Evolutionary conservation across 176 grass and related monocot genomes (phyloP).

Genomic region (Aegilops tauschii): DNA sequence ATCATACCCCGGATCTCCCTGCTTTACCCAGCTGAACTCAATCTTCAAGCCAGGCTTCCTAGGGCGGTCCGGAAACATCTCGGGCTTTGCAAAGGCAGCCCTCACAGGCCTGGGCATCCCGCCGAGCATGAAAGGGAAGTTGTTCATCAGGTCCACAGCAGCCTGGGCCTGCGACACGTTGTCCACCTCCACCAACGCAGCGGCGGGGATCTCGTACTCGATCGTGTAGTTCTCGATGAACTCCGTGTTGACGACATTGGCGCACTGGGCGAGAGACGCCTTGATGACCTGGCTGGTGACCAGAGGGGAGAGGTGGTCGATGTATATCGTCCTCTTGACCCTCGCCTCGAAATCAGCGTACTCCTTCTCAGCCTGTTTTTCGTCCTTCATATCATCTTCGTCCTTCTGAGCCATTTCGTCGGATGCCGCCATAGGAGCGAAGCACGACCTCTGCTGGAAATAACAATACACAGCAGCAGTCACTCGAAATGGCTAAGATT

Average conservation of each 20-base stretch:
- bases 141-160: constrained; percentile 36
- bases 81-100: constrained; percentile 28
- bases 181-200: constrained; percentile 47
- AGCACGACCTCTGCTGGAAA: neutral
- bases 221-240: constrained; percentile 67
- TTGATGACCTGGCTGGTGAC: constrained; percentile 47
- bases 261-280: constrained; percentile 59
- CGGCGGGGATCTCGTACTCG: constrained; percentile 42
- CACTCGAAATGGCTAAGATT: neutral
- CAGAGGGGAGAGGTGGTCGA: constrained; percentile 54
- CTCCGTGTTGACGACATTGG: constrained; percentile 46
- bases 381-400: no score
- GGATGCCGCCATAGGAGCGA: constrained; percentile 34
- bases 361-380: constrained; percentile 14
- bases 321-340: constrained; percentile 50
- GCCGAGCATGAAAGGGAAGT: constrained; percentile 59
- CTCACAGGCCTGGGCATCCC: constrained; percentile 64
- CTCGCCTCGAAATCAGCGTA: constrained; percentile 54
- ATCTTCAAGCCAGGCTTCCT: constrained; percentile 41
- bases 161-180: constrained; percentile 36
- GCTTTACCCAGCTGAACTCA: constrained; percentile 38
- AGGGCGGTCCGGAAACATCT: constrained; percentile 55
- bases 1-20: constrained; percentile 34
- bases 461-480: neutral
- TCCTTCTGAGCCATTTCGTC: constrained; percentile 16